Base-by-base conservation (phyloP, 2,329 filamentous ascomycete genomes). In the Stachybotrys chlorohalonatus region DNA sequence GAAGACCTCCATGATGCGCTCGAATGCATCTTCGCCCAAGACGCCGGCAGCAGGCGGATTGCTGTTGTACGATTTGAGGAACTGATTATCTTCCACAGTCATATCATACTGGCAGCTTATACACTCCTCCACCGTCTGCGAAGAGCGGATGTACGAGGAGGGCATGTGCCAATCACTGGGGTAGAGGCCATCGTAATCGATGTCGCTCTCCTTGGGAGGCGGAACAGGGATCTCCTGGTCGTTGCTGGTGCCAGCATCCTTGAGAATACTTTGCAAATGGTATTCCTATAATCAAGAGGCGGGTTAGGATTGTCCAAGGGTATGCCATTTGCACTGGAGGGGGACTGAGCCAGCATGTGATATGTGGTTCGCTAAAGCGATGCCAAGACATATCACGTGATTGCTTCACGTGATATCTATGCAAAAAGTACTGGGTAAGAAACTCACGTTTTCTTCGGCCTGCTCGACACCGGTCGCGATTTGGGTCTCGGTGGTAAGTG, bases 381-480 rank as follows among this genome's bases (percentile, higher is more conserved):
- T 54, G 60, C 52, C 53, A 57, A 63, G 61, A 32, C 11, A 63
- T 63, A 59, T 77, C 78, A 81, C 73, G 72, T 77, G 77, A 53
- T 3, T 0, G 24, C 0, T 31, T 24, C 78, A 81, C 78, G 78
- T 81, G 77, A 78, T 71, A 70, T 72, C 66, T 64, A 61, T 61
- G 60, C 54, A 59, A 62, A 57, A 54, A 58, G 63, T 54, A 57
- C 57, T 56, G 61, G 57, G 63, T 64, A 62, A 60, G 61, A 60
- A 59, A 89, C 91, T 84, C 75, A 96, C 94, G 77, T 93, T 93
- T 83, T 97, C 92, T 75, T 99, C 94, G 61, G 86, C 89, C 70
- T 95, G 92, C 74, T 99, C 94, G 65, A 99, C 94, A 73, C 94
- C 94, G 62, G 92, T 96, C 69, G 94, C 91, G 69, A 96, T 90